Evolutionary conservation across 495 filamentous ascomycete genomes (phyloP), one percentile per base, ranked within the genome.

Genomic region (Delitschia confertaspora): DNA sequence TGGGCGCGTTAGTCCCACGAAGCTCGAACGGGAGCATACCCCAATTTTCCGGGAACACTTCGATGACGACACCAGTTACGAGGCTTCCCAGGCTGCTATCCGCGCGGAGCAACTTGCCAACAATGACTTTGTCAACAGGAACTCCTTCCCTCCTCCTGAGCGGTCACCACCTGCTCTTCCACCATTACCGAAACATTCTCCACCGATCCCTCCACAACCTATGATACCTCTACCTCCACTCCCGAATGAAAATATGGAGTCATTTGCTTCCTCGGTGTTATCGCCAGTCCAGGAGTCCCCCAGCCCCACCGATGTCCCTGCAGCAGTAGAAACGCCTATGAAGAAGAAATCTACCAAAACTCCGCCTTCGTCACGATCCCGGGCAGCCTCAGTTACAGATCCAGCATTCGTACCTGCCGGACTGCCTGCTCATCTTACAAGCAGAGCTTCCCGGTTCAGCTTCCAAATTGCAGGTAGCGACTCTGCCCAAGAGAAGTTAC

Each of bases 391-490:
- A 0, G 29, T 73, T 13, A 61, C 64, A 19, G 68, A 70, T 47
- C 40, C 56, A 4, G 57, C 64, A 0, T 64, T 63, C 13, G 27
- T 39, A 8, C 53, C 53, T 14, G 53, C 53, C 10, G 53, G 53
- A 0, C 39, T 57, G 7, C 53, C 53, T 58, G 24, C 56, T 51
- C 85, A 88, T 60, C 79, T 88, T 60, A 88, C 82, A 51, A 89
- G 85, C 60, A 89, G 81, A 39, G 83, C 87, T 0, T 93, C 85
- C 2, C 70, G 88, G 7, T 94, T 95, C 53, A 93, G 86, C 57
- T 95, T 95, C 55, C 87, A 95, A 55, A 84, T 94, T 73, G 69
- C 63, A 16, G 74, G 75, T 8, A 76, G 81, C n/a, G 86, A 83
- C 23, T 79, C 82, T 4, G 73, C 73, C 8, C 79, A 93, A 59